phyloP scores from a whole-genome alignment of 768 basidiomycete genomes.

The Trametes elegans region DNA sequence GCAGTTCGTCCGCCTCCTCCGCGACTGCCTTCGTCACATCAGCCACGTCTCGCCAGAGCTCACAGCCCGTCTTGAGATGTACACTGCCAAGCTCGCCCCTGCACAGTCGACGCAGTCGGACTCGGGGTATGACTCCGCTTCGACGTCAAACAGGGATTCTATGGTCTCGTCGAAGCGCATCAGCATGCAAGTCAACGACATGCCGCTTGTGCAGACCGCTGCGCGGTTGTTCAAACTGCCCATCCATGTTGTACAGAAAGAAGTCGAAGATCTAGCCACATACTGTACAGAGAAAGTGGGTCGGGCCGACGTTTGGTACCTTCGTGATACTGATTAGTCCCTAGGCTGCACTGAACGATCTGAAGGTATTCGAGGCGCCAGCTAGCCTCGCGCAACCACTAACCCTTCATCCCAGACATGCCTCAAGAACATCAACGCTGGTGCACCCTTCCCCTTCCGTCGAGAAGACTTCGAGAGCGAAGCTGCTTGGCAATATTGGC shows the following conservation, averaged over 20 bases:
- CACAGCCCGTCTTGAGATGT: slow-evolving; percentile 76
- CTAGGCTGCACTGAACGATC: slow-evolving; percentile 80
- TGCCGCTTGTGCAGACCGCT: slow-evolving; percentile 72
- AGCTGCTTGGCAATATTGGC: slow-evolving; percentile 83
- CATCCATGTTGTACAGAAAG: slow-evolving; percentile 62
- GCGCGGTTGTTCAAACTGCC: slow-evolving; percentile 73
- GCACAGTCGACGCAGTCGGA: slow-evolving; percentile 50
- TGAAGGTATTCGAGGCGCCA: slow-evolving; percentile 58
- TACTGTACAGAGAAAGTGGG: slow-evolving; percentile 75
- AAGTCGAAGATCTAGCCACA: slow-evolving; percentile 64
- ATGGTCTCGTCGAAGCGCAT: slow-evolving; percentile 35
- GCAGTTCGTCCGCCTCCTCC: slow-evolving; percentile 80
- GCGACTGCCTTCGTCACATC: slow-evolving; percentile 71
- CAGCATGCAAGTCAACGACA: slow-evolving; percentile 58
- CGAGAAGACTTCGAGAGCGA: slow-evolving; percentile 85
- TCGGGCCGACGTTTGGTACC: background rate
- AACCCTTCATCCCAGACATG: slow-evolving; percentile 56
- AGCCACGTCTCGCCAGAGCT: slow-evolving; percentile 85
- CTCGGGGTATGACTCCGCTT: slow-evolving; percentile 65
- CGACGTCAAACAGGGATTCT: slow-evolving; percentile 59
- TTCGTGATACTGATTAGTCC: slow-evolving; percentile 5
- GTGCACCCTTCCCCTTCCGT: slow-evolving; percentile 78
- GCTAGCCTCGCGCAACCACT: background rate
- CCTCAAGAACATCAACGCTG: slow-evolving; percentile 87
- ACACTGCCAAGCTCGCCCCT: slow-evolving; percentile 77